These are phyloP conservation scores for Cudoniella acicularis DNA, from an alignment of 495 filamentous ascomycete genomes.

Conservation along the genomic window DNA sequence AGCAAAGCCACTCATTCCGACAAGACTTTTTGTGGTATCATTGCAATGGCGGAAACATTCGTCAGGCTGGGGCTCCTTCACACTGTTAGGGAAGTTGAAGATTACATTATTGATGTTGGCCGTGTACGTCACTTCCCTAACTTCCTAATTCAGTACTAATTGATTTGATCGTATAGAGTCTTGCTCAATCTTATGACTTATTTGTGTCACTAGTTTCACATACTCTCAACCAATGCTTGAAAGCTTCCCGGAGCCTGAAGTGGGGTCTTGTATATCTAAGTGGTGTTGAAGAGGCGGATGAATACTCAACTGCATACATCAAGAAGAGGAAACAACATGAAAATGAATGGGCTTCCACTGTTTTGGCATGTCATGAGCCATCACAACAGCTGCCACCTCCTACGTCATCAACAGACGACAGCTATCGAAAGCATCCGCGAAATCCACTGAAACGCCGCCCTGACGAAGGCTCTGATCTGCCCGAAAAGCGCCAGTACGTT, in stretches of 20 bases:
- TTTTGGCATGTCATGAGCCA: background rate
- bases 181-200: background rate
- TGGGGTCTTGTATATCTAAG: slow-evolving; percentile 9
- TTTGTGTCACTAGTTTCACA: slow-evolving; percentile 3
- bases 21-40: slow-evolving; percentile 3
- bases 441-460: background rate
- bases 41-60: slow-evolving; percentile 11
- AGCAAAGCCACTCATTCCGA: slow-evolving; percentile 1
- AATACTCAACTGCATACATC: slow-evolving; percentile 5
- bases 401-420: background rate
- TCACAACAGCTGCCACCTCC: slow-evolving; percentile 1
- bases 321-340: background rate
- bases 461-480: background rate
- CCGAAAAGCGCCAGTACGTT: background rate
- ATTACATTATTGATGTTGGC: slow-evolving; percentile 14
- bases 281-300: slow-evolving; percentile 5
- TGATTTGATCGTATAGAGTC: background rate
- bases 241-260: slow-evolving; percentile 4
- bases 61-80: slow-evolving; percentile 9
- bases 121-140: background rate
- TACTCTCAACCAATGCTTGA: slow-evolving; percentile 10
- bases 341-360: background rate
- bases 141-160: background rate
- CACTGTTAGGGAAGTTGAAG: slow-evolving; percentile 12
- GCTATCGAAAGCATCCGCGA: background rate